Evolutionary conservation across 495 filamentous ascomycete species (phyloP).

Genomic region (Neurospora sp.): DNA sequence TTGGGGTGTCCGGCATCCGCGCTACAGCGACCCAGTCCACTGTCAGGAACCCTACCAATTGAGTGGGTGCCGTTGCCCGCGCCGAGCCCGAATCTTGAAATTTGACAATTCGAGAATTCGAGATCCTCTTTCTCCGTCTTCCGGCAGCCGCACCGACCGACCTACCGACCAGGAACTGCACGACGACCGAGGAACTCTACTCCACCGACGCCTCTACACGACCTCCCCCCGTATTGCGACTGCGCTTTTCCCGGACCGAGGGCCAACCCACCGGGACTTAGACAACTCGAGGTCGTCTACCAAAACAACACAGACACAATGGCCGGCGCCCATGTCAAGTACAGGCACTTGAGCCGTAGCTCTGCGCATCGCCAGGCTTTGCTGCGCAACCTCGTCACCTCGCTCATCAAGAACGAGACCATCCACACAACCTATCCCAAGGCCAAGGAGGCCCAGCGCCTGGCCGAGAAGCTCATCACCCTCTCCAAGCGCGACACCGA

Average conservation of each 20-base stretch:
- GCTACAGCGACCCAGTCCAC: not conserved
- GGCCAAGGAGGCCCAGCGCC: slow-evolving; percentile 88
- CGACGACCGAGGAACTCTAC: not conserved
- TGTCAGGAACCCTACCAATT: not conserved
- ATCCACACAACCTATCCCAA: slow-evolving; percentile 93
- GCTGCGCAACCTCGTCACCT: slow-evolving; percentile 91
- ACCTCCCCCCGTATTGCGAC: not conserved
- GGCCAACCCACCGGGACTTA: not conserved
- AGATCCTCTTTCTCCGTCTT: not conserved
- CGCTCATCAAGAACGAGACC: slow-evolving; percentile 84
- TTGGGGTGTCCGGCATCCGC: not conserved
- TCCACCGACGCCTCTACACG: not conserved
- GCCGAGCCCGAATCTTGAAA: not conserved
- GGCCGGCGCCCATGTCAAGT: slow-evolving; percentile 76
- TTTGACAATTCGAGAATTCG: not conserved
- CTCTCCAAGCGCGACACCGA: slow-evolving; percentile 85
- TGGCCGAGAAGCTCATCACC: slow-evolving; percentile 91
- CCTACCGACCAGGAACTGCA: not conserved
- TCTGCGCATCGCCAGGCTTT: slow-evolving; percentile 85
- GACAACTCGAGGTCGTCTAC: not conserved
- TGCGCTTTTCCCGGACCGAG: not conserved
- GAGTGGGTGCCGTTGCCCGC: not conserved
- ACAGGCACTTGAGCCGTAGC: slow-evolving; percentile 73
- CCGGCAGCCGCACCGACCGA: not conserved
- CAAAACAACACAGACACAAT: slow-evolving; percentile 34